A percentile compares a stretch with the other conserved stretches of the same genome.
These are phyloP conservation scores for Naganishia onofrii DNA, from an alignment of 768 basidiomycete species.

Conservation along the genomic window DNA sequence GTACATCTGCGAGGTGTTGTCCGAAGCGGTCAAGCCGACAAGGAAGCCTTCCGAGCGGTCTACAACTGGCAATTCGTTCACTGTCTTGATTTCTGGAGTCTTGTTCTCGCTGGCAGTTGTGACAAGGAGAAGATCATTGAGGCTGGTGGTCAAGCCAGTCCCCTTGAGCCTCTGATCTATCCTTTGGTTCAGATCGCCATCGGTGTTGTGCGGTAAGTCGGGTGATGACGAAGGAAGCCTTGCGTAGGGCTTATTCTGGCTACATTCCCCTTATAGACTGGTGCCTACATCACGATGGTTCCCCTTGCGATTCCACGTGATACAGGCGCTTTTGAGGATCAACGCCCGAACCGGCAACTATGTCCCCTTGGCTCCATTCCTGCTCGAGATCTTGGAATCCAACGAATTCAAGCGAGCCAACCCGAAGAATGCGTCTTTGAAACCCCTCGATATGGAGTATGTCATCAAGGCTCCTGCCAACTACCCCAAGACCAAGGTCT, in stretches of 20 bases:
- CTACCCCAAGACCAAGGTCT: conserved; percentile 82
- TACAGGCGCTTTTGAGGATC: conserved; percentile 82
- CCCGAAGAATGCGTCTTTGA: conserved; percentile 78
- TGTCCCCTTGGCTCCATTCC: conserved; percentile 79
- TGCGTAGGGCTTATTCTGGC: not conserved
- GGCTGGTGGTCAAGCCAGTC: conserved; percentile 63
- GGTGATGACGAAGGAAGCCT: too few species aligned
- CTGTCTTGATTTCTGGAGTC: conserved; percentile 91
- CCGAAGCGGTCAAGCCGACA: conserved; percentile 35
- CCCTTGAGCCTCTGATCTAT: conserved; percentile 83
- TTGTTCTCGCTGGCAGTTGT: conserved; percentile 80
- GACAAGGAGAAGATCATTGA: conserved; percentile 60
- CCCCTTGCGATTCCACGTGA: conserved; percentile 89
- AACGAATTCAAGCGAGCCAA: conserved; percentile 64
- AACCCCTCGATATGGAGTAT: conserved; percentile 83
- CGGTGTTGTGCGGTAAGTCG: conserved; percentile 81
- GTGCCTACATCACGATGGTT: conserved; percentile 86
- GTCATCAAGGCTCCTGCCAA: conserved; percentile 81
- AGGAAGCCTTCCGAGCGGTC: conserved; percentile 90
- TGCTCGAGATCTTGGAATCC: conserved; percentile 80
- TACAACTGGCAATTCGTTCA: conserved; percentile 99
- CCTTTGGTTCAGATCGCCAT: conserved; percentile 91
- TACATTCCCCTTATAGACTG: conserved; percentile 59
- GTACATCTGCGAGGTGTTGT: conserved; percentile 69
- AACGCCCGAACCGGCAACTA: conserved; percentile 78